These are phyloP conservation scores for Dryas alaskensis DNA, from an alignment of 306 rosid genomes.

Conservation along the genomic window DNA sequence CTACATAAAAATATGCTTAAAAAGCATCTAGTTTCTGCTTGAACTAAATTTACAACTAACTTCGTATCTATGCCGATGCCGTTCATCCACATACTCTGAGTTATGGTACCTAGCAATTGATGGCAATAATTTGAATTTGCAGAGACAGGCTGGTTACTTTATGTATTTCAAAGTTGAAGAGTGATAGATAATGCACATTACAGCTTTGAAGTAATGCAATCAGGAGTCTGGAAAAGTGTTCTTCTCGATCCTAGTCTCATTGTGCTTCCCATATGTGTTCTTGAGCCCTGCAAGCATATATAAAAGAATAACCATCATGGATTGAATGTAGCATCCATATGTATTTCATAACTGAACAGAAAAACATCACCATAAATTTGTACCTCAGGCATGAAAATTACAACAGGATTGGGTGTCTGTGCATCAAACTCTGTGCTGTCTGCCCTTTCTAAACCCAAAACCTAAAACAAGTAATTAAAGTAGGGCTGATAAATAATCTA, in stretches of 20 bases:
- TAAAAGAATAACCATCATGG: neutral
- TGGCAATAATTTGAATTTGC: neutral
- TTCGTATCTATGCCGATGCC: conserved; percentile 99
- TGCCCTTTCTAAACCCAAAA: conserved; percentile 84
- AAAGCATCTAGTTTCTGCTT: conserved; percentile 4
- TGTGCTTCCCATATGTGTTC: conserved; percentile 97
- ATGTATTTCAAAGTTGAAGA: conserved; percentile 3
- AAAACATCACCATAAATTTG: conserved; percentile 1
- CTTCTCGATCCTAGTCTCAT: conserved; percentile 97
- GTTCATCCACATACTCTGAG: conserved; percentile 80
- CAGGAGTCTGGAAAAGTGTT: conserved; percentile 73
- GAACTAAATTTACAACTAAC: conserved; percentile 38
- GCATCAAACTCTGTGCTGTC: conserved; percentile 80
- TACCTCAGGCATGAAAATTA: conserved; percentile 99
- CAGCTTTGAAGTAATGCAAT: conserved; percentile 85
- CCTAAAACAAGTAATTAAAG: conserved; percentile 47
- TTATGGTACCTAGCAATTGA: conserved; percentile 63
- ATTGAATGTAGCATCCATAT: conserved; percentile 5
- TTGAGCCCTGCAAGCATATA: conserved; percentile 62
- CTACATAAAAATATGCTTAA: conserved; percentile 12
- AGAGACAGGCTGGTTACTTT: neutral
- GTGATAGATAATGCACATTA: conserved; percentile 49
- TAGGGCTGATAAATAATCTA: conserved; percentile 9
- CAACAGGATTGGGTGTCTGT: conserved; percentile 78
- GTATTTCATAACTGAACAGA: neutral